These are phyloP conservation scores for Aspergillus ruber DNA, from an alignment of 2,329 filamentous ascomycete genomes.

Conservation along the genomic window DNA sequence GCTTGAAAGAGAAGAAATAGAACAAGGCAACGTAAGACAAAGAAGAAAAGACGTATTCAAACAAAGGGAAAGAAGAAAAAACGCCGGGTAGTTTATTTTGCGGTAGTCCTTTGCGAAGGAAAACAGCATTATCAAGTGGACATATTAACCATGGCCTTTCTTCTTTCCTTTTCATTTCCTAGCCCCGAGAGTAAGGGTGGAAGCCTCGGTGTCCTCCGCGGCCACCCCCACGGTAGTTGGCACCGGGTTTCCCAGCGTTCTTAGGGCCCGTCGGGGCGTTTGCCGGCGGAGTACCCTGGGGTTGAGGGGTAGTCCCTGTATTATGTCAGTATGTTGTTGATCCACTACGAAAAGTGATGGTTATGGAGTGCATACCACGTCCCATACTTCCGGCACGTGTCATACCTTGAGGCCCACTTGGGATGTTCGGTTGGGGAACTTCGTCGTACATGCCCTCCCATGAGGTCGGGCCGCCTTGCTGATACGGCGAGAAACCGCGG, in stretches of 20 bases:
- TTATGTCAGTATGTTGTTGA: slow-evolving; percentile 18
- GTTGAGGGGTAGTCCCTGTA: slow-evolving; percentile 35
- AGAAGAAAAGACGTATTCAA: background rate
- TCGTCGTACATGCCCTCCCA: slow-evolving; percentile 99
- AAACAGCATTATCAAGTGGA: background rate
- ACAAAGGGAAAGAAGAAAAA: background rate
- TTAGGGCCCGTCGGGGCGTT: slow-evolving; percentile 92
- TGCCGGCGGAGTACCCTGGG: slow-evolving; percentile 55
- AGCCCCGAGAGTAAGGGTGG: slow-evolving; percentile 63
- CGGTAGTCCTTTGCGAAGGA: background rate
- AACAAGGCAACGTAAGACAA: background rate
- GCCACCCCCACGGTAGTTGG: slow-evolving; percentile 88
- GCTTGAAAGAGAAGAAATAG: background rate
- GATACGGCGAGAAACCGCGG: slow-evolving; percentile 36
- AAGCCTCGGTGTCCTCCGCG: slow-evolving; percentile 67
- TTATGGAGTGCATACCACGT: slow-evolving; percentile 31
- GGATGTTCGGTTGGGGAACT: slow-evolving; percentile 71
- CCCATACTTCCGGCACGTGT: slow-evolving; percentile 37
- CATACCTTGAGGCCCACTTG: slow-evolving; percentile 46
- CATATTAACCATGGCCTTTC: too few relatives aligned
- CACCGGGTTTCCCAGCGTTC: slow-evolving; percentile 85
- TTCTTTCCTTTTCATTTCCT: slow-evolving; percentile 1
- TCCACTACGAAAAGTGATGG: slow-evolving; percentile 5
- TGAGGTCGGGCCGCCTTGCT: slow-evolving; percentile 64
- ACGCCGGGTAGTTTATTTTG: background rate